A percentile compares a stretch with the other conserved stretches of the same genome.
phyloP scores from a whole-genome alignment of 192 early-diverging fungal species.

The Obelidium mucronatum region DNA sequence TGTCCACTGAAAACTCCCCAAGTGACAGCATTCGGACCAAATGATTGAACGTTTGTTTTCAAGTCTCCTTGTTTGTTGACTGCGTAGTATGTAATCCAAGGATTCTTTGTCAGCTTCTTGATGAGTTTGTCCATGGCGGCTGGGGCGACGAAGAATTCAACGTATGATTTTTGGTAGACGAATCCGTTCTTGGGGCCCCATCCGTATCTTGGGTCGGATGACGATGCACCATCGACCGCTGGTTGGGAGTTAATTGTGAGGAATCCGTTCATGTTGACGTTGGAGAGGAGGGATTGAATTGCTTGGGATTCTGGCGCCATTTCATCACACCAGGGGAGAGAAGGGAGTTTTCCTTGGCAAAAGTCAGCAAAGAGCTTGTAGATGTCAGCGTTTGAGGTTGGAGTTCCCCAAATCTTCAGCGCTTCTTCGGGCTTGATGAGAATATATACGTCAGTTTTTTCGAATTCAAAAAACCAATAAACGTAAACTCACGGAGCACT shows the following conservation, averaged over 20 bases:
- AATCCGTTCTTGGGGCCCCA: conserved; percentile 98
- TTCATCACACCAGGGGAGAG: conserved; percentile 92
- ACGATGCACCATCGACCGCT: conserved; percentile 86
- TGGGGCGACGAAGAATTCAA: conserved; percentile 93
- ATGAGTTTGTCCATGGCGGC: conserved; percentile 72
- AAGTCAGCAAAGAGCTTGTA: conserved; percentile 82
- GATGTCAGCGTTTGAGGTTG: conserved; percentile 72
- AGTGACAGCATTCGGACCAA: conserved; percentile 94
- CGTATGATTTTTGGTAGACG: conserved; percentile 95
- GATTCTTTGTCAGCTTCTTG: conserved; percentile 68
- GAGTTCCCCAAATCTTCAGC: conserved; percentile 81
- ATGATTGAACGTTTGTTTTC: conserved; percentile 84
- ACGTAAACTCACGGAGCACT: conserved; percentile 42
- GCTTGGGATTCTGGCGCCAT: conserved; percentile 78
- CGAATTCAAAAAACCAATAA: background rate
- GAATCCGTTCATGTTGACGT: conserved; percentile 84
- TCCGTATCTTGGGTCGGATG: conserved; percentile 79
- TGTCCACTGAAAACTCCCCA: conserved; percentile 99
- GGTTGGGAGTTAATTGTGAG: conserved; percentile 97
- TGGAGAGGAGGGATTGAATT: conserved; percentile 73
- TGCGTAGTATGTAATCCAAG: conserved; percentile 85
- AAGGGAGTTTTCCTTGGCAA: conserved; percentile 76
- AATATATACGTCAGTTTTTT: background rate
- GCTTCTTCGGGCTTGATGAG: conserved; percentile 61
- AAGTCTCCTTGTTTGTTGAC: conserved; percentile 91